Base-by-base conservation (phyloP, 352 stramenopile species). In the Phytophthora syringae region DNA sequence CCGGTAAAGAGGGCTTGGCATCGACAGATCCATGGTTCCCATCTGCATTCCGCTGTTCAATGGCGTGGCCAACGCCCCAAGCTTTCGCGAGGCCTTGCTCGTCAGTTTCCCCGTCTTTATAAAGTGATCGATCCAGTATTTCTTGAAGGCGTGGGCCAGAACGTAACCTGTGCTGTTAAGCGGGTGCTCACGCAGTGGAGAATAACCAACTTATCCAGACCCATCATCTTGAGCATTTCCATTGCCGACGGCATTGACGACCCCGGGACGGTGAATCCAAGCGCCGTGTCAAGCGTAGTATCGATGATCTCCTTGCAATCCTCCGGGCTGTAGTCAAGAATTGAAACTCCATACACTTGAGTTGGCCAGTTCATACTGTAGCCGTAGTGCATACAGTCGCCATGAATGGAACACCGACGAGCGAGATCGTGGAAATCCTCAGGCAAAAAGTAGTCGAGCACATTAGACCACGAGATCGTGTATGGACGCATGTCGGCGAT, bases 291-390 rank as follows among this genome's bases (percentile, higher is more conserved):
- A 1, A 67, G 27, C 5, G 28, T 43, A 0, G 12, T 50, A 16
- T 62, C 13, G 16, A 67, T 62, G 1, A 67, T 22, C 20, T 57
- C 1, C 15, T 60, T 60, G 54, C 42, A 20, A 4, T 22, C 3
- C 20, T 49, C 45, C 5, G 37, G 30, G 22, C 52, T 20, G 24
- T 60, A 70, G 47, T 70, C 61, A 21, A 70, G 39, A 16, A 70
- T 59, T 13, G 61, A 70, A 11, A 30, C 39, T 4, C 61, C 61
- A 25, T 37, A 64, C 45, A 70, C 61, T 24, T 70, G 61, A 4
- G 61, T 70, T 10, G 45, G n/a, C 61, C 61, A 70, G 54, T 70
- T 70, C 61, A 70, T 70, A 24, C 61, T 70, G 61, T 70, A 70
- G 39, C 61, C 61, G 37, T 64, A 55, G 61, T 22, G 36, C 36